Base-by-base conservation (phyloP, 352 stramenopile genomes). In the Globisporangium canariense region DNA sequence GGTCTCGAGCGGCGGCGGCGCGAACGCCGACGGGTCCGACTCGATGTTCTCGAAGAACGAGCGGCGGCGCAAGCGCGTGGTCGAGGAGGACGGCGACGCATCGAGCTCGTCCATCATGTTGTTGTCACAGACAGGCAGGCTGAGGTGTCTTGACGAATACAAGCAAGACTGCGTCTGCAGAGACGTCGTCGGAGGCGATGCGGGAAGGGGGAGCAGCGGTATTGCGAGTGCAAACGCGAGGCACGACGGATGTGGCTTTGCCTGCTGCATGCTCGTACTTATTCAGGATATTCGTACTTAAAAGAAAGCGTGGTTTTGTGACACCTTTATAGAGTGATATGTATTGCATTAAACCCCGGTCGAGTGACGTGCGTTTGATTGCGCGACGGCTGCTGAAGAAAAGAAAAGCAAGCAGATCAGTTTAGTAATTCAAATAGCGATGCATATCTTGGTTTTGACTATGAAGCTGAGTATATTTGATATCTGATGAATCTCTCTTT, bases 11-110 rank as follows among this genome's bases (percentile, higher is more conserved):
- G 40, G 20, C 36, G 58, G 54, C 34, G 61, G 32, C 51, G 41
- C 70, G 65, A 36, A 69, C 67, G 32, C 62, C 30, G 74, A 68
- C 0, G 66, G 30, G 1, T 83, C 79, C 13, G 65, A 60, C 41
- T 90, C 81, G 54, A 86, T 85, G 49, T 69, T 74, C 67, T 91
- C 81, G 64, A 81, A 88, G 73, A 88, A 91, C 25, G 79, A 89
- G 61, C 81, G 81, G 18, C 81, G 77, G 41, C 81, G 81, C 60
- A 91, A 62, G n/a, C 81, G 78, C 46, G 71, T 79, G 34, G 78
- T 75, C 52, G 75, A 65, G 2, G 51, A 66, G 47, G 69, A 67
- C 9, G 71, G 53, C 34, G 68, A 69, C 30, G 62, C 32, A 60
- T 89, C 78, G 57, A 85, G 62, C 41, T 89, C 77, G 58, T 67